These are phyloP conservation scores for Eimeria praecox DNA, from an alignment of 169 alveolate species.

Conservation along the genomic window DNA sequence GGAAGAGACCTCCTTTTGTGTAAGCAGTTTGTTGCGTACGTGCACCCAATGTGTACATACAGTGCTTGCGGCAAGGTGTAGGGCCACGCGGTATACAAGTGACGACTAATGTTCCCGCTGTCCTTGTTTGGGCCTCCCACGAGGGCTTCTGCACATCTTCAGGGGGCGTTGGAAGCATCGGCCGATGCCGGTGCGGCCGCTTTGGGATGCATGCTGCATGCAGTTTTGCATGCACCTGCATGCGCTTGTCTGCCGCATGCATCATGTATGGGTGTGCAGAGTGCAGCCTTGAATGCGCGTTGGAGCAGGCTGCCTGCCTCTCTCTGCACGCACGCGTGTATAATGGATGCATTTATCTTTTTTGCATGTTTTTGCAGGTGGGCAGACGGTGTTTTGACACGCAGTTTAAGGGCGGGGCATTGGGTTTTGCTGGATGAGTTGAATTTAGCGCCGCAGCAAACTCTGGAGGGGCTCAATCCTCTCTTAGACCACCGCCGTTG, in stretches of 20 bases:
- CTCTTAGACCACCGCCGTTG: conserved; percentile 99
- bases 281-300: too few relatives aligned
- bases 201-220: neutral
- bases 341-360: neutral
- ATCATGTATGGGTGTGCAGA: neutral
- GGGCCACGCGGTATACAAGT: neutral
- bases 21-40: neutral
- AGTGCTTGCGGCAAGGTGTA: neutral
- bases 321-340: neutral
- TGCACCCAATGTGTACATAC: neutral
- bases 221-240: neutral
- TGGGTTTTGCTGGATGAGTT: conserved; percentile 99
- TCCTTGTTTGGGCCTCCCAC: neutral
- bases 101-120: neutral
- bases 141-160: neutral
- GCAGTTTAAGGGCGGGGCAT: conserved; percentile 97
- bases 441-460: conserved; percentile 99
- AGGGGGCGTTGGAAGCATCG: neutral
- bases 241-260: neutral
- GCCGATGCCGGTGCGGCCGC: neutral
- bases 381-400: conserved; percentile 98
- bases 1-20: conserved; percentile 10
- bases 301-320: too few relatives aligned
- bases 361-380: conserved; percentile 88
- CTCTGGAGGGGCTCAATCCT: conserved; percentile 99